Conservation (phyloP, 2,329 filamentous ascomycete genomes). For the Alternaria gansuensis region DNA sequence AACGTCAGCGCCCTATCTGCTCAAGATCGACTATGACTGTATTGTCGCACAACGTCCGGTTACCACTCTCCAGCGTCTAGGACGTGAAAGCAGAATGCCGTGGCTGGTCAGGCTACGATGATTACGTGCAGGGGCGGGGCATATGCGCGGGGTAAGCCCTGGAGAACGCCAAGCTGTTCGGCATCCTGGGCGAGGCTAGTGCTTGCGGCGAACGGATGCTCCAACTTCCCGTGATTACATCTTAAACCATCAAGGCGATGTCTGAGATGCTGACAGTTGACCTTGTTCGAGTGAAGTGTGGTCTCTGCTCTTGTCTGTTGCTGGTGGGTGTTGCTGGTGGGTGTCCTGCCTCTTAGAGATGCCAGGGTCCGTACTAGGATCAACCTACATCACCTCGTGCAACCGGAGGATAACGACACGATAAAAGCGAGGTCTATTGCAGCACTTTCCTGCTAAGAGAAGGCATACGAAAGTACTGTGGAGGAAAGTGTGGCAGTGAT, state of each 20-base stretch:
- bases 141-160: slow-evolving; percentile 1
- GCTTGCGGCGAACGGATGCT: neutral
- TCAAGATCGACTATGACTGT: neutral
- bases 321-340: too few relatives aligned
- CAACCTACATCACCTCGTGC: too few relatives aligned
- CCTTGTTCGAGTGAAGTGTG: too few relatives aligned
- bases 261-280: neutral
- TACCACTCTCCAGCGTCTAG: slow-evolving; percentile 4
- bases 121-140: neutral
- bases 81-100: neutral
- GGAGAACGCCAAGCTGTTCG: neutral
- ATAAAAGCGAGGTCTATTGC: too few relatives aligned
- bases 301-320: too few relatives aligned
- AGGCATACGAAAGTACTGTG: too few relatives aligned
- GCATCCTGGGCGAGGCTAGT: neutral
- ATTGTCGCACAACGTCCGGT: slow-evolving; percentile 4
- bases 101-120: slow-evolving; percentile 7
- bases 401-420: too few relatives aligned
- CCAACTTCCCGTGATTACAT: neutral
- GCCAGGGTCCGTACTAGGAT: too few relatives aligned
- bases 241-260: neutral
- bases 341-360: too few relatives aligned
- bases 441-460: too few relatives aligned
- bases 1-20: neutral
- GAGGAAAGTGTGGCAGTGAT: neutral